A percentile compares a stretch with the other conserved stretches of the same genome.
Conservation (phyloP, 768 basidiomycete genomes). For the Mrakia gelida region DNA sequence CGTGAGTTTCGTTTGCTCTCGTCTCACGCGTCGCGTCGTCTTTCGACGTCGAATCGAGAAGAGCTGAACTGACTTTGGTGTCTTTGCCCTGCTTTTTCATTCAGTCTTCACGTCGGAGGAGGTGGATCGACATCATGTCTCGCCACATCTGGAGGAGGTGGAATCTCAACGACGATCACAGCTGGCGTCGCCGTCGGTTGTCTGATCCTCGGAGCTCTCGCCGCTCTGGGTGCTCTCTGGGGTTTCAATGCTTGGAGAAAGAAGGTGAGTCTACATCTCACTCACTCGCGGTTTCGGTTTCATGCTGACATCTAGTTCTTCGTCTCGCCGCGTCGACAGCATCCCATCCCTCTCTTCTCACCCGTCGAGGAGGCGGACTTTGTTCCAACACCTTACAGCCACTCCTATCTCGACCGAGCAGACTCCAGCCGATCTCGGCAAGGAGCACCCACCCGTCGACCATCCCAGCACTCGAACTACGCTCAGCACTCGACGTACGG, state of each 20-base stretch:
- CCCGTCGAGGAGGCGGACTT: neutral
- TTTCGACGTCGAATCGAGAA: too few species aligned
- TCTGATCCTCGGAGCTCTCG: neutral
- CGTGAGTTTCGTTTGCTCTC: neutral
- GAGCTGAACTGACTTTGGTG: too few species aligned
- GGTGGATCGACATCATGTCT: constrained; percentile 2
- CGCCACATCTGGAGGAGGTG: neutral
- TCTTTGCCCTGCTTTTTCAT: neutral
- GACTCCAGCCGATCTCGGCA: neutral
- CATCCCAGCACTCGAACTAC: neutral
- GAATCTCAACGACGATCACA: neutral
- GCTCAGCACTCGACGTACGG: neutral
- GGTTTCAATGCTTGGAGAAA: neutral
- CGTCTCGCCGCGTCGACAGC: neutral
- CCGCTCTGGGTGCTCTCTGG: neutral
- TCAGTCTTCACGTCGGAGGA: constrained; percentile 15
- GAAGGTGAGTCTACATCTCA: neutral
- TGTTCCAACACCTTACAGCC: neutral
- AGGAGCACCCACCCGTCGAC: neutral
- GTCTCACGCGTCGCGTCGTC: neutral
- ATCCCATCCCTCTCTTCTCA: constrained; percentile 2
- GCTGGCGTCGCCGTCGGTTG: neutral
- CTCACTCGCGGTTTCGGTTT: too few species aligned
- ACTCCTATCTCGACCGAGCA: neutral
- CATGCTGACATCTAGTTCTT: neutral